Base-by-base conservation (phyloP, 1,284 basidiomycete genomes). In the Cutaneotrichosporon spelunceum region DNA sequence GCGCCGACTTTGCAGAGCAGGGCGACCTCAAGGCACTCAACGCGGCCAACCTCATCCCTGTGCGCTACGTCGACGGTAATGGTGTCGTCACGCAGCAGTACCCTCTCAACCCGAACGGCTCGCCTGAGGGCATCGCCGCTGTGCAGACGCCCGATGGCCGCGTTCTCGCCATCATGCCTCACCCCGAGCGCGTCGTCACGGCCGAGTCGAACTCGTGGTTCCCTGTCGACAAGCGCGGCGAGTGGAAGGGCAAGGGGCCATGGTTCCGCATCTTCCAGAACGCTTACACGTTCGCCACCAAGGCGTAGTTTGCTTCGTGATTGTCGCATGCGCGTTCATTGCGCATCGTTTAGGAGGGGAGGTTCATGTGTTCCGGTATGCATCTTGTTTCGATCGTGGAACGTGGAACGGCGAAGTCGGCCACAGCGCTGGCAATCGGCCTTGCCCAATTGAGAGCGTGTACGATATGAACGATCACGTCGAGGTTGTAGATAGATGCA, bases 191-290 rank as follows among this genome's bases (percentile, higher is more conserved):
- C 27, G 88, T 90, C 19, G 83, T 85, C 13, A 81, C 86, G 30
- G 72, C 90, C 61, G 89, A 90, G 74, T 88, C 86, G 73, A 93
- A 92, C 73, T 91, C 89, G 72, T 94, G 91, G 91, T 89, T 88
- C 78, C 88, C 90, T 4, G 67, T 79, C 10, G 80, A 88, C 62
- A 73, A 78, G 65, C 83, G 85, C 39, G 72, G 81, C 55, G 89
- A 87, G 85, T 81, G 84, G 62, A 85, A 86, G 26, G 78, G 78
- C n/a, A 82, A 83, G 53, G 94, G 93, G 1, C 95, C 95, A 2
- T 99, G 95, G 95, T 93, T 96, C 81, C 87, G 85, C 73, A 79
- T 98, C 76, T 99, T 98, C 86, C 90, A 93, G 80, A 97, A 88
- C 75, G 94, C 91, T 1, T 78, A 82, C 60, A 70, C 66, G 56